phyloP scores from a whole-genome alignment of 2,329 filamentous ascomycete species.

The Grosmannia penicillata region DNA sequence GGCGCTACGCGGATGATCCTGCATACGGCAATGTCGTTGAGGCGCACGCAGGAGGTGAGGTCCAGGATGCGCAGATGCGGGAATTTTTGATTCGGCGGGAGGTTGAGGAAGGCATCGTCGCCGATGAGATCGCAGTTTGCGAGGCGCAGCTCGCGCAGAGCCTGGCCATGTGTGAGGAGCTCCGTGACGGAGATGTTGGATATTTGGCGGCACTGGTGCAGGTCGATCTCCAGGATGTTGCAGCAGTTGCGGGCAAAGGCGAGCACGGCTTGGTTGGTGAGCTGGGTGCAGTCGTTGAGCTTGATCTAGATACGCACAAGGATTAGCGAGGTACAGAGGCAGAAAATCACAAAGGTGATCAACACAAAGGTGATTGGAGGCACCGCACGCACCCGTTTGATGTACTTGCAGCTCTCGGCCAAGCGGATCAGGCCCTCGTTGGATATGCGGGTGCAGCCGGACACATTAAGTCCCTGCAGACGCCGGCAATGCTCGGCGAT shows the following conservation, averaged over 20 bases:
- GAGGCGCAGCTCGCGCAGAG: constrained; percentile 80
- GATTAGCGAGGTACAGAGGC: too few relatives aligned
- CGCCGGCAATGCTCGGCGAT: constrained; percentile 71
- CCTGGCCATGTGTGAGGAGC: constrained; percentile 61
- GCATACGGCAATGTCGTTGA: constrained; percentile 77
- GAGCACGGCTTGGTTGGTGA: constrained; percentile 68
- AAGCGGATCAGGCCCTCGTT: constrained; percentile 73
- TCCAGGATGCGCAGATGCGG: constrained; percentile 89
- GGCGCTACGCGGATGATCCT: constrained; percentile 80
- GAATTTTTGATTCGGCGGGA: constrained; percentile 55
- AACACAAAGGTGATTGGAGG: background rate
- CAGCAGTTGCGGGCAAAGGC: constrained; percentile 80
- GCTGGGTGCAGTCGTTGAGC: constrained; percentile 78
- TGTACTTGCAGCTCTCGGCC: constrained; percentile 66
- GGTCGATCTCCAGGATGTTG: constrained; percentile 90
- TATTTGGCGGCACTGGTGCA: constrained; percentile 71
- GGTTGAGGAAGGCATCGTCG: constrained; percentile 71
- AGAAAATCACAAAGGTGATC: background rate
- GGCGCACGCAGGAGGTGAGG: constrained; percentile 69
- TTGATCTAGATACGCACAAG: constrained; percentile 67
- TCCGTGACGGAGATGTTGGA: constrained; percentile 73
- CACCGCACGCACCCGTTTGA: constrained; percentile 75
- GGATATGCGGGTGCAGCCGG: constrained; percentile 68
- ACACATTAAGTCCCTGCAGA: constrained; percentile 86
- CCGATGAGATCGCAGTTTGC: constrained; percentile 74